These are phyloP conservation scores for Pseudogymnoascus sp. DNA, from an alignment of 2,329 filamentous ascomycete genomes.

Conservation along the genomic window DNA sequence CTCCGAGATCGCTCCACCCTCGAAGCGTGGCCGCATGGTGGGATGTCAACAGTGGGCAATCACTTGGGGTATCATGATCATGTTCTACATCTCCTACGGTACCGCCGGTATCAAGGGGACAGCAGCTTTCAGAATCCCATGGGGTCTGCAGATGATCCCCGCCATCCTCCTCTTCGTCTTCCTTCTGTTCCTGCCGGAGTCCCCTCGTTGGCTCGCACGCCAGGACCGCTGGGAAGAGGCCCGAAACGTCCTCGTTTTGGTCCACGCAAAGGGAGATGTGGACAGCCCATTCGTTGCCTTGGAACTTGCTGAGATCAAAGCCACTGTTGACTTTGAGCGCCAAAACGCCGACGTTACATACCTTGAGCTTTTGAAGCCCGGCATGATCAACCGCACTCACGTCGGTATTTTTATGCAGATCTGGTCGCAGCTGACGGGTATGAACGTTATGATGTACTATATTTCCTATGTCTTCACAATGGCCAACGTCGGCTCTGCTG, in stretches of 20 bases:
- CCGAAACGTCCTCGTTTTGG: constrained; percentile 31
- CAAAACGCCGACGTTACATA: constrained; percentile 61
- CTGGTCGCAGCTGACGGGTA: constrained; percentile 67
- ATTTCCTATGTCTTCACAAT: constrained; percentile 63
- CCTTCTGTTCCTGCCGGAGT: constrained; percentile 53
- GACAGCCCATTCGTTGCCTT: constrained; percentile 55
- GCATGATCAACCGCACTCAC: constrained; percentile 65
- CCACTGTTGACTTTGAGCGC: constrained; percentile 65
- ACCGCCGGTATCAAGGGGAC: constrained; percentile 50
- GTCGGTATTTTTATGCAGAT: constrained; percentile 67
- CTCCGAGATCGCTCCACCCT: constrained; percentile 52
- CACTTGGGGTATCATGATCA: constrained; percentile 61
- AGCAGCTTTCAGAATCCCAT: constrained; percentile 53
- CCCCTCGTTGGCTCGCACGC: constrained; percentile 54
- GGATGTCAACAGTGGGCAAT: constrained; percentile 66
- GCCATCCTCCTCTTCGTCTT: constrained; percentile 48
- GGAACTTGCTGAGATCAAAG: constrained; percentile 65
- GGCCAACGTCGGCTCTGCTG: constrained; percentile 40
- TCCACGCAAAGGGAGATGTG: constrained; percentile 57
- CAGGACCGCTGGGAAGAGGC: constrained; percentile 51
- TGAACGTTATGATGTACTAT: constrained; percentile 70
- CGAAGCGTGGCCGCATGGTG: constrained; percentile 55
- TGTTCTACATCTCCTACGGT: constrained; percentile 61
- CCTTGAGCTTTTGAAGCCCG: constrained; percentile 60
- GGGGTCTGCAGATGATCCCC: constrained; percentile 56